A percentile compares a stretch with the other conserved stretches of the same genome.
These are phyloP conservation scores for Rossbeevera mucosa DNA, from an alignment of 768 basidiomycete species.

Conservation along the genomic window DNA sequence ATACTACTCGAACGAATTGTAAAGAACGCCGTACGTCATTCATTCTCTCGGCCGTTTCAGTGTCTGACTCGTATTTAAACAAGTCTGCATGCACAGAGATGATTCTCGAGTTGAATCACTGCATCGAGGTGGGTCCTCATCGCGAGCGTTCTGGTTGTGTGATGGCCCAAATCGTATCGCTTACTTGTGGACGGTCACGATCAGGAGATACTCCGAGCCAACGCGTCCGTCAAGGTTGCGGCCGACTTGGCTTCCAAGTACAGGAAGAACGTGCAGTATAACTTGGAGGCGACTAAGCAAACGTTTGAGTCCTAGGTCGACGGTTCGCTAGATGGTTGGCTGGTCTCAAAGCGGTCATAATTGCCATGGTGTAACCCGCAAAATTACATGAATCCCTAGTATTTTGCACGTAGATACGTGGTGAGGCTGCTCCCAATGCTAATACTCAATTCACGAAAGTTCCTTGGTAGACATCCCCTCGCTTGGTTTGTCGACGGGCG, in stretches of 20 bases:
- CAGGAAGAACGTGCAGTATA: constrained; percentile 89
- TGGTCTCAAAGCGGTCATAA: not conserved
- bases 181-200: not conserved
- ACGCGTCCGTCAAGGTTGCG: constrained; percentile 71
- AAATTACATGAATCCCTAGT: too few relatives aligned
- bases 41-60: not conserved
- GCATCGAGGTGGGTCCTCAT: constrained; percentile 59
- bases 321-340: not conserved
- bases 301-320: constrained; percentile 11
- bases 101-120: constrained; percentile 83
- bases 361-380: too few relatives aligned
- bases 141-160: not conserved
- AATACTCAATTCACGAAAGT: too few relatives aligned
- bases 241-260: constrained; percentile 85
- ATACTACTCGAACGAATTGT: constrained; percentile 86
- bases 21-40: constrained; percentile 71
- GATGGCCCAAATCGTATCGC: not conserved
- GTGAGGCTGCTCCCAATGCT: too few relatives aligned
- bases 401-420: too few relatives aligned
- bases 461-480: too few relatives aligned
- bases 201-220: constrained; percentile 78
- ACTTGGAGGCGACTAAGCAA: constrained; percentile 66
- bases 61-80: constrained; percentile 25
- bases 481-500: not conserved
- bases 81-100: constrained; percentile 89